Base-by-base conservation (phyloP, 2,329 filamentous ascomycete species). In the Acrodontium crateriforme region DNA sequence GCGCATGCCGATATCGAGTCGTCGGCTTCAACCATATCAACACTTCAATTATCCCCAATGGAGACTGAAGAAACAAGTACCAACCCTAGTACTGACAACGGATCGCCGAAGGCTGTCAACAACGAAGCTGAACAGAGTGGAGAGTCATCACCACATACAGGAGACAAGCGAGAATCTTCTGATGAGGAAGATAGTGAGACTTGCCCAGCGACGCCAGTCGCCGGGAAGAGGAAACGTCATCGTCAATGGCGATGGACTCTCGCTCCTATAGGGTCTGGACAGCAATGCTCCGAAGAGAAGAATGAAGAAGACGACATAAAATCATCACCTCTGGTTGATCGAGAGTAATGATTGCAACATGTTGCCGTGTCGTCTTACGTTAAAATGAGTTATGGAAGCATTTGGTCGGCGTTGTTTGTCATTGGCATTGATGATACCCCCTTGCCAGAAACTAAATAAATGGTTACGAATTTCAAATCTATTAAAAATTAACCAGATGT, bases 211-310 rank as follows among this genome's bases (percentile, higher is more conserved):
- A 71, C 66, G 3, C 67, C 67, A 3, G 56, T 65, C 10, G 63
- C 65, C 12, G 59, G 62, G 10, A 62, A 65, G 14, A 56, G 54
- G 34, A 71, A 71, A 44, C 56, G 63, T 20, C 60, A 60, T 15
- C 49, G 67, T 12, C 60, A 69, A 39, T 72, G 68, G 68, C 54
- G 59, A 25, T 72, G 68, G 68, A 72, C 68, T 1, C 47, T 72
- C 8, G 65, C 60, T 2, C 59, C 65, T 3, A 29, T 41, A 17
- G 11, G 27, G 17, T n/a, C 17, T n/a, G n/a, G n/a, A n/a, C n/a
- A n/a, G n/a, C n/a, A n/a, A n/a, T n/a, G n/a, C n/a, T n/a, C n/a
- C n/a, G n/a, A n/a, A n/a, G n/a, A n/a, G n/a, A n/a, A n/a, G n/a
- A n/a, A n/a, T n/a, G n/a, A n/a, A n/a, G n/a, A n/a, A n/a, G n/a